Conservation (phyloP, 1,284 basidiomycete genomes). For the Ganoderma resinaceum region DNA sequence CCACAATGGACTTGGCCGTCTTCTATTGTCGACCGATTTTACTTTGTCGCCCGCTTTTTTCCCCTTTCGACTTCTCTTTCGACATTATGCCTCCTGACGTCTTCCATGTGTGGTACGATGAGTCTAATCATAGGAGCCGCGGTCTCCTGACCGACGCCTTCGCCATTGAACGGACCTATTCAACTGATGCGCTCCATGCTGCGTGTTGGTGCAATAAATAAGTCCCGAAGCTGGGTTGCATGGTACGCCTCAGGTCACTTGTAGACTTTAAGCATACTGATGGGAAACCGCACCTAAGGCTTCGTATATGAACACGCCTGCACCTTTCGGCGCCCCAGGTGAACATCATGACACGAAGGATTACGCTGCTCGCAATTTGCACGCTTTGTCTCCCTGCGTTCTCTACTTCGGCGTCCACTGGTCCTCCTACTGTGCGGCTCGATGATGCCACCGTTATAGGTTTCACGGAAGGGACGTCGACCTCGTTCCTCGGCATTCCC, state of each 20-base stretch:
- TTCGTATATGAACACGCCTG: neutral
- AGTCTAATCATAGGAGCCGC: neutral
- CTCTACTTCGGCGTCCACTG: neutral
- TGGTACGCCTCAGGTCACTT: neutral
- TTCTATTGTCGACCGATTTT: neutral
- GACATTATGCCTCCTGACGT: neutral
- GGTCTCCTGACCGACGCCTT: neutral
- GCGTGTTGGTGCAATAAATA: neutral
- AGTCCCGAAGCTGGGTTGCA: neutral
- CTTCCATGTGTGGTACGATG: neutral
- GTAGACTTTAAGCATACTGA: neutral
- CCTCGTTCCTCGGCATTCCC: conserved; percentile 59
- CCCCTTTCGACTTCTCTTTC: neutral
- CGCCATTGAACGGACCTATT: neutral
- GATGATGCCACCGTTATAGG: conserved; percentile 26
- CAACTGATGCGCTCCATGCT: neutral
- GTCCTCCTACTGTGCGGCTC: conserved; percentile 25
- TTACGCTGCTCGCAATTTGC: neutral
- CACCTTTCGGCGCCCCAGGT: neutral
- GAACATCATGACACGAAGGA: neutral
- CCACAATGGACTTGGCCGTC: neutral
- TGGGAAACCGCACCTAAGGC: neutral
- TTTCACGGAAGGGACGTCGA: conserved; percentile 29
- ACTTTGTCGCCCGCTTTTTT: neutral
- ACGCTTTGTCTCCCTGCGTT: neutral